These are phyloP conservation scores for Leptoxyphium fumago DNA, from an alignment of 2,329 filamentous ascomycete genomes.

Conservation along the genomic window DNA sequence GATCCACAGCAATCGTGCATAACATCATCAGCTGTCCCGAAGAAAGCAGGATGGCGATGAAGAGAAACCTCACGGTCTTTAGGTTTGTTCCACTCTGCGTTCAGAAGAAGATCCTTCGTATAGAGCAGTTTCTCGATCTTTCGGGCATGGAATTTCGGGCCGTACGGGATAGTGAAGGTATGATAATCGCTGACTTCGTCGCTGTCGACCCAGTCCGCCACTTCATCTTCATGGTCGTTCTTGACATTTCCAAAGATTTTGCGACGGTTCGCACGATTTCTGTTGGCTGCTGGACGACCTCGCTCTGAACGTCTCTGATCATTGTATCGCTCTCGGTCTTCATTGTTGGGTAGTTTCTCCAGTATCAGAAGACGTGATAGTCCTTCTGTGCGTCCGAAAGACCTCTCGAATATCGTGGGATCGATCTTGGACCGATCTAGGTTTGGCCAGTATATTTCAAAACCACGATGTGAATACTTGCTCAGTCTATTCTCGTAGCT, in stretches of 20 bases:
- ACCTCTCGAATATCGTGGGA: slow-evolving; percentile 75
- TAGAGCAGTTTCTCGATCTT: slow-evolving; percentile 73
- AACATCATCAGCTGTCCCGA: slow-evolving; percentile 60
- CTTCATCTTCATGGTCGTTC: slow-evolving; percentile 60
- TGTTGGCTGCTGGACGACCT: slow-evolving; percentile 46
- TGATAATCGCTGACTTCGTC: slow-evolving; percentile 69
- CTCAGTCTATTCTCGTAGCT: slow-evolving; percentile 79
- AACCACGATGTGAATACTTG: slow-evolving; percentile 72
- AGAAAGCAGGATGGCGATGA: slow-evolving; percentile 76
- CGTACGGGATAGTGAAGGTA: slow-evolving; percentile 50
- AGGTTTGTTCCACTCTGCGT: slow-evolving; percentile 72
- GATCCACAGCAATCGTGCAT: slow-evolving; percentile 69
- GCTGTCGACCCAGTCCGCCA: slow-evolving; percentile 68
- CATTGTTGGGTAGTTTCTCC: slow-evolving; percentile 57
- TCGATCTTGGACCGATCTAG: slow-evolving; percentile 64
- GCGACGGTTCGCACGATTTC: slow-evolving; percentile 25
- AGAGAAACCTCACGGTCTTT: slow-evolving; percentile 62
- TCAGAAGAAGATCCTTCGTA: slow-evolving; percentile 65
- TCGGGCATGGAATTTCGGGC: slow-evolving; percentile 39
- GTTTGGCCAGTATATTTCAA: slow-evolving; percentile 67
- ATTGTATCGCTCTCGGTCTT: slow-evolving; percentile 55
- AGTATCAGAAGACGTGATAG: slow-evolving; percentile 66
- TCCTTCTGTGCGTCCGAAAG: slow-evolving; percentile 59
- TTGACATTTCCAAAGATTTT: slow-evolving; percentile 58
- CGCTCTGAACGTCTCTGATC: slow-evolving; percentile 56